These are phyloP conservation scores for Neurospora africana DNA, from an alignment of 495 filamentous ascomycete genomes.

Conservation along the genomic window DNA sequence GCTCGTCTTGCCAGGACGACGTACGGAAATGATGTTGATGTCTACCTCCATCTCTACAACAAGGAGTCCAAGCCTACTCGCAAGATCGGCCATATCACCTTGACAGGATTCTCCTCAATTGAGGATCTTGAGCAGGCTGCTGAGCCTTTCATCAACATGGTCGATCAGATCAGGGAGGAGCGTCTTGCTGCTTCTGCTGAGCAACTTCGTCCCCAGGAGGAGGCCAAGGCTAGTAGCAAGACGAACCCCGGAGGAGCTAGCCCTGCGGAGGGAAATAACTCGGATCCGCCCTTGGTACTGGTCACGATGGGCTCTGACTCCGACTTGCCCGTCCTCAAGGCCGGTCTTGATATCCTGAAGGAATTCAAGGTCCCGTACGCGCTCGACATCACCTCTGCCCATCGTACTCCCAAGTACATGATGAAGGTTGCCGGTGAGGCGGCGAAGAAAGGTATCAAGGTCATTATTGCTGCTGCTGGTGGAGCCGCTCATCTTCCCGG, in stretches of 20 bases:
- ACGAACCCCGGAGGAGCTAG: slow-evolving; percentile 1
- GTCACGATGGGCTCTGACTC: slow-evolving; percentile 96
- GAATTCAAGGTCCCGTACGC: slow-evolving; percentile 66
- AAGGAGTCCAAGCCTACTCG: slow-evolving; percentile 78
- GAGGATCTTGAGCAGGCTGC: slow-evolving; percentile 62
- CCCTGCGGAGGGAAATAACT: not conserved
- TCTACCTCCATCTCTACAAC: slow-evolving; percentile 75
- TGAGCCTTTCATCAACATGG: slow-evolving; percentile 50
- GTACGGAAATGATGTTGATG: slow-evolving; percentile 38
- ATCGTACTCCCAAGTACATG: slow-evolving; percentile 83
- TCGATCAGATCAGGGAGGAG: slow-evolving; percentile 54
- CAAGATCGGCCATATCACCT: slow-evolving; percentile 92
- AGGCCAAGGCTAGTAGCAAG: not conserved
- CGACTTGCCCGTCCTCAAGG: slow-evolving; percentile 69
- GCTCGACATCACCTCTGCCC: slow-evolving; percentile 83
- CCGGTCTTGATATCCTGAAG: slow-evolving; percentile 64
- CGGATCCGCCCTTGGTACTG: slow-evolving; percentile 49
- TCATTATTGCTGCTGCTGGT: slow-evolving; percentile 90
- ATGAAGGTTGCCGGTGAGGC: slow-evolving; percentile 61
- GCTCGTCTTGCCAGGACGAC: slow-evolving; percentile 51
- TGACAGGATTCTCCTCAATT: slow-evolving; percentile 55
- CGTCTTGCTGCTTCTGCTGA: slow-evolving; percentile 26
- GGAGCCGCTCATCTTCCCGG: slow-evolving; percentile 88
- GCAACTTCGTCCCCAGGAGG: slow-evolving; percentile 16
- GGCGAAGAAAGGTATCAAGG: slow-evolving; percentile 59